Percentiles rank a stretch among this genome's conserved stretches.
These are phyloP conservation scores for Trypanosoma congolense DNA, from an alignment of 208 protist species.

Conservation along the genomic window DNA sequence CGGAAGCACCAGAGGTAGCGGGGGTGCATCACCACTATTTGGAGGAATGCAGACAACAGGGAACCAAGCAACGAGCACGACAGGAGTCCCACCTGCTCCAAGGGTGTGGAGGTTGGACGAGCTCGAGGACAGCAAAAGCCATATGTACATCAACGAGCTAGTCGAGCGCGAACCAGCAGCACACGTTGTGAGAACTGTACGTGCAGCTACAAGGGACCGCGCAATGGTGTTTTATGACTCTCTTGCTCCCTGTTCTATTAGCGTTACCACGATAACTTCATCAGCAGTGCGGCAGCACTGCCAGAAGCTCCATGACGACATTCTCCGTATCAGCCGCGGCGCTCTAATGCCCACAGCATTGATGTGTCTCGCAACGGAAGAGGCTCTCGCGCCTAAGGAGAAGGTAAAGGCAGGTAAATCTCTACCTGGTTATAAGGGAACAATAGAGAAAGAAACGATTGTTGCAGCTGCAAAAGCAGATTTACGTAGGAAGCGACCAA, in stretches of 20 bases:
- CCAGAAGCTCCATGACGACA: slow-evolving; percentile 55
- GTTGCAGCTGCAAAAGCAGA: not conserved
- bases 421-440: not conserved
- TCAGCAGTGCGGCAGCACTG: slow-evolving; percentile 27
- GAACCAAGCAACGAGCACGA: not conserved
- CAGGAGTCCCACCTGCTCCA: not conserved
- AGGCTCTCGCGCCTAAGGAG: not conserved
- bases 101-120: slow-evolving; percentile 78
- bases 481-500: not conserved
- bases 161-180: slow-evolving; percentile 77
- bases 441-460: not conserved
- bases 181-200: slow-evolving; percentile 62
- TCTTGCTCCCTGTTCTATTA: slow-evolving; percentile 47
- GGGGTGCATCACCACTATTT: slow-evolving; percentile 2
- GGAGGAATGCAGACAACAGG: not conserved
- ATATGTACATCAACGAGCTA: slow-evolving; percentile 63
- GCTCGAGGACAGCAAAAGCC: slow-evolving; percentile 43
- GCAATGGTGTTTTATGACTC: slow-evolving; percentile 85
- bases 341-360: slow-evolving; percentile 43
- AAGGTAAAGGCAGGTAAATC: not conserved
- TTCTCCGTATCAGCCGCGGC: slow-evolving; percentile 53
- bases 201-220: slow-evolving; percentile 59
- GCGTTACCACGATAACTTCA: slow-evolving; percentile 48
- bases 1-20: slow-evolving; percentile 2
- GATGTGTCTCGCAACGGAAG: not conserved